Evolutionary conservation across 2,329 filamentous ascomycete genomes (phyloP).

Genomic region (Xylogone sp.): DNA sequence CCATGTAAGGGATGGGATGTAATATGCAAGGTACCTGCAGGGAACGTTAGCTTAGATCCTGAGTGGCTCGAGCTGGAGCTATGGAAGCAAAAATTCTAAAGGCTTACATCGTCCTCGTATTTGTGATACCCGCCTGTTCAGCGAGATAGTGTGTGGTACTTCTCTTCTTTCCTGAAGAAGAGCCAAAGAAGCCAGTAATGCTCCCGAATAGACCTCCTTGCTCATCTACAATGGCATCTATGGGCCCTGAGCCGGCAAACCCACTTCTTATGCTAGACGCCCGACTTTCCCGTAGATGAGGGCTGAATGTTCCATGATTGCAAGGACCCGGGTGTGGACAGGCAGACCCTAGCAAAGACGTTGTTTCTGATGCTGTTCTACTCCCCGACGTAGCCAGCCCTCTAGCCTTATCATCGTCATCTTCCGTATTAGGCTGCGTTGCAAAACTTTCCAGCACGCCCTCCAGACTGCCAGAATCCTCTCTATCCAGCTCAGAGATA

Average conservation of each 20-base stretch:
- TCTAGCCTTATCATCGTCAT: slow-evolving; percentile 9
- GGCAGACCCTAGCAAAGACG: slow-evolving; percentile 39
- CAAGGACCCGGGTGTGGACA: slow-evolving; percentile 40
- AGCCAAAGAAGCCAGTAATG: slow-evolving; percentile 17
- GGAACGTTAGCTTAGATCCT: slow-evolving; percentile 10
- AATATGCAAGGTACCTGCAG: slow-evolving; percentile 82
- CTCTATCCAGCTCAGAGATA: not conserved
- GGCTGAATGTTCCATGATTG: slow-evolving; percentile 75
- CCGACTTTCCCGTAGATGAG: slow-evolving; percentile 48
- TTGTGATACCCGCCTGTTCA: slow-evolving; percentile 68
- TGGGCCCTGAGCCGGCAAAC: slow-evolving; percentile 16
- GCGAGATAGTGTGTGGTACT: slow-evolving; percentile 70
- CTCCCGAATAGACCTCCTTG: slow-evolving; percentile 18
- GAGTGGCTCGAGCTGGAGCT: not conserved
- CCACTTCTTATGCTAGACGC: slow-evolving; percentile 22
- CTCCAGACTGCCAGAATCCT: slow-evolving; percentile 16
- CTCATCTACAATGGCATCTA: slow-evolving; percentile 5
- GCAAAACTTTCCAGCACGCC: slow-evolving; percentile 17
- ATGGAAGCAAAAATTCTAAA: not conserved
- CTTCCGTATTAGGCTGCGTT: slow-evolving; percentile 13
- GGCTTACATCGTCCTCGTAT: slow-evolving; percentile 68
- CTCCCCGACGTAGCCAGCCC: slow-evolving; percentile 6
- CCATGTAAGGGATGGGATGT: slow-evolving; percentile 89
- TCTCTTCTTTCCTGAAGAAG: slow-evolving; percentile 45
- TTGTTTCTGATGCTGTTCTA: slow-evolving; percentile 40